phyloP scores from a whole-genome alignment of 192 early-diverging fungal species.

The Coemansia sp. region DNA sequence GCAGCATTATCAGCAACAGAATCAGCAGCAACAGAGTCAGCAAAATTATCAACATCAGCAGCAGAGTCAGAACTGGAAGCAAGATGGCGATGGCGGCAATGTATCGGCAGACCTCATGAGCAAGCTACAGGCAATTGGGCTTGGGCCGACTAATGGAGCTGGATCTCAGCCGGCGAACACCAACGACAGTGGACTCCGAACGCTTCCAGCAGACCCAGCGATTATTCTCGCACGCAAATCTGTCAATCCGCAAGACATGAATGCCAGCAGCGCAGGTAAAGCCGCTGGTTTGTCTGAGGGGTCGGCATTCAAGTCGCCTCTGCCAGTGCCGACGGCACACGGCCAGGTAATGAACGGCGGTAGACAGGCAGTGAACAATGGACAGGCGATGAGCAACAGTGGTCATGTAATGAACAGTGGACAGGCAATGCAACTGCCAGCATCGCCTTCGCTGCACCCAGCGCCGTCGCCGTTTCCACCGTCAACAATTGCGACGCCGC shows the following conservation, averaged over 20 bases:
- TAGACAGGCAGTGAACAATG: neutral
- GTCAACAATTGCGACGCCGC: slow-evolving; percentile 46
- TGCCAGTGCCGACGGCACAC: slow-evolving; percentile 24
- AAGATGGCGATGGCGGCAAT: neutral
- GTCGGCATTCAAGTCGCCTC: slow-evolving; percentile 32
- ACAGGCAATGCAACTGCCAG: slow-evolving; percentile 14
- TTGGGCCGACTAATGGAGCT: slow-evolving; percentile 12
- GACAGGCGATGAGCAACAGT: neutral
- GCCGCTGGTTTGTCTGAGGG: neutral
- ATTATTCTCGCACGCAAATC: slow-evolving; percentile 48
- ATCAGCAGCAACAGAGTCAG: slow-evolving; percentile 8
- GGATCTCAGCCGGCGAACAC: slow-evolving; percentile 5
- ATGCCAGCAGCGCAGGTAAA: neutral
- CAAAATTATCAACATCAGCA: slow-evolving; percentile 6
- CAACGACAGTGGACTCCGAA: slow-evolving; percentile 11
- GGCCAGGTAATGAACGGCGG: neutral
- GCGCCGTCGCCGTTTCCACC: slow-evolving; percentile 46
- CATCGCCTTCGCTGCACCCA: slow-evolving; percentile 39
- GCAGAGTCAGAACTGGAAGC: neutral
- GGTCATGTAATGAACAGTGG: neutral
- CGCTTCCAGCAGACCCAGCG: slow-evolving; percentile 28
- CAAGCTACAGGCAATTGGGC: slow-evolving; percentile 48
- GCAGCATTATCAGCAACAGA: slow-evolving; percentile 30
- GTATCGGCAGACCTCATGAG: slow-evolving; percentile 22
- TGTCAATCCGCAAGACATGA: slow-evolving; percentile 27